Evolutionary conservation across 1,139 yeast genomes (phyloP), one percentile per base, ranked within the genome.

Genomic region (Sugiyamaella paludigena): DNA sequence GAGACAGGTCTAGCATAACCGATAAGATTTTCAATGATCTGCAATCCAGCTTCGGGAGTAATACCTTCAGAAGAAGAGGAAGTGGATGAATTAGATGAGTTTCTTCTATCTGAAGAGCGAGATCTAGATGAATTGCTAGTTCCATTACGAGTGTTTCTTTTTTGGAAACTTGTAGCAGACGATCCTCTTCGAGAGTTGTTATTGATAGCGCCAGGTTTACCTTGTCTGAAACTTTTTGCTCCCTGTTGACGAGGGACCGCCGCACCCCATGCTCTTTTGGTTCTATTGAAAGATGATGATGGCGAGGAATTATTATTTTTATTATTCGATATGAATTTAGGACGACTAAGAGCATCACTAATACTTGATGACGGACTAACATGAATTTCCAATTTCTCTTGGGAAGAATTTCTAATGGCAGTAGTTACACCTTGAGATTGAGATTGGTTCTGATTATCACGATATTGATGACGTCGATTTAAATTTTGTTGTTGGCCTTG

Each of bases 321-420:
- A 19, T 16, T 40, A 28, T 12, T 28, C 32, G 7, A 36, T 36
- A 7, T 26, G 28, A 26, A 12, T 15, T 31, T 32, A 15, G 31
- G 24, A 39, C 27, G 30, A 3, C 43, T 37, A 28, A 26, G 37
- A 35, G 26, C 37, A 11, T 42, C 31, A 35, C 36, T 51, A 19
- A 19, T 19, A 34, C 40, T 39, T 33, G 43, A 43, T 7, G 50
- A 38, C n/a, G 58, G 50, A 5, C 53, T 29, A 19, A 57, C 52
- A 40, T 55, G 58, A 24, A 57, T 36, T 29, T 57, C 60, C 7
- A 56, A 50, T 38, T 54, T 52, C 38, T 56, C 60, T 33, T 43
- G 32, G 12, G 43, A 37, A 43, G 40, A 35, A 28, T 42, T 34
- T 38, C 35, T 29, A 12, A 37, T 31, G 27, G 42, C 35, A 13